phyloP scores from a whole-genome alignment of 768 basidiomycete species.

The Paxillus involutus region DNA sequence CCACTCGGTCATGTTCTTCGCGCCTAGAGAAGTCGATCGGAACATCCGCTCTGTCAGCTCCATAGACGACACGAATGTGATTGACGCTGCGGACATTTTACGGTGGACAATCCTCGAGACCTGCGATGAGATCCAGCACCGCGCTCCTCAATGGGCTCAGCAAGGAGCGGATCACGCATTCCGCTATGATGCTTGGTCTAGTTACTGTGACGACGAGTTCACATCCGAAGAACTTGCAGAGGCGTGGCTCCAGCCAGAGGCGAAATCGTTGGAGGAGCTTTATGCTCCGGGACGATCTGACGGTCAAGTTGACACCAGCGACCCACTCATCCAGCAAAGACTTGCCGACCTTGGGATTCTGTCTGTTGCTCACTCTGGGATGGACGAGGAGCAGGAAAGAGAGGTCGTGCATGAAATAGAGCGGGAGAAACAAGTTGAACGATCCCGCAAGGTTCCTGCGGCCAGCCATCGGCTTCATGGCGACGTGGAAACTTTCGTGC shows the following conservation, averaged over 20 bases:
- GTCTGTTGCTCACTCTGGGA: constrained; percentile 7
- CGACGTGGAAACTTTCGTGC: background rate
- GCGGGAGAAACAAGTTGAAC: constrained; percentile 37
- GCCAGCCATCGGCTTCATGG: constrained; percentile 31
- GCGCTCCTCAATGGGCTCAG: constrained; percentile 41
- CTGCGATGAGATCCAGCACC: constrained; percentile 37
- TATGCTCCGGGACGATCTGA: constrained; percentile 19
- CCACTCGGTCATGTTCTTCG: constrained; percentile 46
- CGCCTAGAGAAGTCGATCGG: constrained; percentile 40
- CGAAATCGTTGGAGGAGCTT: constrained; percentile 36
- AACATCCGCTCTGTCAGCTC: constrained; percentile 32
- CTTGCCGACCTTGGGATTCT: constrained; percentile 3
- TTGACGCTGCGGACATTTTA: constrained; percentile 37
- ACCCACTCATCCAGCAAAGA: constrained; percentile 25
- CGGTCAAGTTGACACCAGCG: background rate
- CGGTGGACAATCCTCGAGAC: constrained; percentile 46
- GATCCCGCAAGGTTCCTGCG: constrained; percentile 29
- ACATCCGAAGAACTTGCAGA: background rate
- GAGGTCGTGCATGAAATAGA: constrained; percentile 43
- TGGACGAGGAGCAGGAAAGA: constrained; percentile 45
- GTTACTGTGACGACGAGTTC: constrained; percentile 9
- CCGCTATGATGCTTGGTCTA: constrained; percentile 22
- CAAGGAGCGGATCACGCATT: constrained; percentile 38
- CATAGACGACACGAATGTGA: constrained; percentile 2
- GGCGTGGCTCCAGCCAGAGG: constrained; percentile 41